Evolutionary conservation across 352 stramenopile genomes (phyloP), one percentile per base, ranked within the genome.

Genomic region (Phytophthora foliorum): DNA sequence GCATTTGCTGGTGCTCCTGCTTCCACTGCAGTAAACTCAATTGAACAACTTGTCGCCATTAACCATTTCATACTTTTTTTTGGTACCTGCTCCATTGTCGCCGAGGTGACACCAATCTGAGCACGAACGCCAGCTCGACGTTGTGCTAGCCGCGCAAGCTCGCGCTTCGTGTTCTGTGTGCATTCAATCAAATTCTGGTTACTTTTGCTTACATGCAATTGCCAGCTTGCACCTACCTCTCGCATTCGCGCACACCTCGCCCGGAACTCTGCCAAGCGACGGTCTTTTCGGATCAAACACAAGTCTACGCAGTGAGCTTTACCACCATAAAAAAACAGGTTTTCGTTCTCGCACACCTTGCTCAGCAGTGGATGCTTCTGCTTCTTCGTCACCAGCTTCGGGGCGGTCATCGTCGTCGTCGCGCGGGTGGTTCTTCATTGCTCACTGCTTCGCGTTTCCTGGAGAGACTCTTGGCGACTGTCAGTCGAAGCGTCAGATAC

Each of bases 1-100:
- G n/a, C 58, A 78, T 76, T 66, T 72, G 66, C 51, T 76, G 66
- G 58, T 81, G 63, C 24, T 81, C 70, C 17, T 74, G 66, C 24
- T 71, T 74, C 74, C 74, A 76, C 69, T 78, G 17, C 25, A 58
- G 5, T 19, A 25, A 16, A 32, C 14, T 50, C n/a, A 27, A 42
- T 50, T 46, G 61, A 13, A 45, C n/a, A 56, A 32, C 25, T 14
- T 19, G 17, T 17, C 29, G 14, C 6, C 22, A 48, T 32, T 9
- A 49, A 22, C 2, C 21, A 27, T 8, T 29, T 49, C 42, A 4
- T n/a, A n/a, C n/a, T n/a, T 10, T 25, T 27, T 5, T 8, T 19
- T 19, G 1, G 14, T 48, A 79, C 67, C 67, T 74, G 67, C 17
- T 72, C 63, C 72, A 80, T 80, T 0, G 36, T 73, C 13, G 53